Evolutionary conservation across 1,284 basidiomycete species (phyloP).

Genomic region (Lentinus polychrous): DNA sequence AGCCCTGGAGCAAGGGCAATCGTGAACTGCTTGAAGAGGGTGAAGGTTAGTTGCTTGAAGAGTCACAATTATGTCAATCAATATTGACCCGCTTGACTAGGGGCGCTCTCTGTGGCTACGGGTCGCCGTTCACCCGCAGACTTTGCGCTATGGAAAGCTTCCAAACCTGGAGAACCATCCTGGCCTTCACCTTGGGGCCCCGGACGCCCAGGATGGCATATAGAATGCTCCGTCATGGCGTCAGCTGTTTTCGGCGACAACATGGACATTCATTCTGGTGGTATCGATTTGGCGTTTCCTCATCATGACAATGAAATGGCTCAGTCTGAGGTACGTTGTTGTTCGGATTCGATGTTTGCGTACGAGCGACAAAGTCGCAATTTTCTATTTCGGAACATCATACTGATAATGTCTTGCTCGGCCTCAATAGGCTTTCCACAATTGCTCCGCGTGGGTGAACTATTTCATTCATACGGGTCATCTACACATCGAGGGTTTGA

Average conservation of each 20-base stretch:
- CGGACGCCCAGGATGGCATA: slow-evolving; percentile 99
- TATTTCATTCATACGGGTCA: slow-evolving; percentile 99
- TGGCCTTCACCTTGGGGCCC: slow-evolving; percentile 97
- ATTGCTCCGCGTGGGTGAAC: slow-evolving; percentile 94
- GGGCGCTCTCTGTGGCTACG: slow-evolving; percentile 54
- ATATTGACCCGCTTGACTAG: slow-evolving; percentile 25
- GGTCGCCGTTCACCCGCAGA: slow-evolving; percentile 71
- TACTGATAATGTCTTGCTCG: neutral
- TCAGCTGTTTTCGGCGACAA: slow-evolving; percentile 85
- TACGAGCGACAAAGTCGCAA: neutral
- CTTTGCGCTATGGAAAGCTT: slow-evolving; percentile 98
- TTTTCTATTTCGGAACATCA: neutral
- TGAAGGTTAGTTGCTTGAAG: slow-evolving; percentile 57
- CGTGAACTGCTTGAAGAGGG: slow-evolving; percentile 87
- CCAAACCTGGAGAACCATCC: slow-evolving; percentile 95
- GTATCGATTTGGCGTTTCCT: slow-evolving; percentile 95
- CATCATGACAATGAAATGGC: slow-evolving; percentile 99
- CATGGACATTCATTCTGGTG: slow-evolving; percentile 98
- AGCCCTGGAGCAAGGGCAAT: slow-evolving; percentile 95
- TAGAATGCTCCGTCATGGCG: slow-evolving; percentile 99
- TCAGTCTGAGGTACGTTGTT: slow-evolving; percentile 76
- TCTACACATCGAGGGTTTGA: slow-evolving; percentile 96
- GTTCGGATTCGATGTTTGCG: neutral
- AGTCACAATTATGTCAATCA: neutral
- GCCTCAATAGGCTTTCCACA: slow-evolving; percentile 74